Evolutionary conservation across 495 filamentous ascomycete species (phyloP), one percentile per base, ranked within the genome.

Genomic region (Penicillium lagena): DNA sequence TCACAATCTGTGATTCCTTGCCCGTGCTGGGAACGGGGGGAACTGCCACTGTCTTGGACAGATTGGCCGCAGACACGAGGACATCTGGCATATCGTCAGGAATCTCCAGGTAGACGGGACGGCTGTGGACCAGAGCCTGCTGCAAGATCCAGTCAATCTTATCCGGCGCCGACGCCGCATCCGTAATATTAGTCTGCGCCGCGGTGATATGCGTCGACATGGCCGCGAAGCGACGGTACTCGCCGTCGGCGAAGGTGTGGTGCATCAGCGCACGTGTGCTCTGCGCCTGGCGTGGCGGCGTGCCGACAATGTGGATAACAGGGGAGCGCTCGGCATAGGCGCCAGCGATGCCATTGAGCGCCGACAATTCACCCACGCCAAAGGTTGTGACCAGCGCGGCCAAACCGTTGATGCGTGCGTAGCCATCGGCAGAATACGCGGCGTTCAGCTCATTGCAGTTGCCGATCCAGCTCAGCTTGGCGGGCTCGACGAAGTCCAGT

Each of bases 391-490:
- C 64, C 37, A 91, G 56, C 2, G 88, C 87, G 9, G 74, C 72
- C 12, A 89, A 74, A 12, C 86, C 85, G 47, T 84, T 85, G 40
- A 86, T 71, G 28, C 87, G 72, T 28, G 85, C 84, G 57, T 90
- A 90, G 9, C 85, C 87, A 65, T 93, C 87, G 9, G 87, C 82
- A 9, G 87, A 86, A 50, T 90, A 90, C 12, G 81, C 84, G n/a
- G 85, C 85, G 59, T 91, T 90, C 40, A 91, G 76, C 57, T 90
- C 86, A 54, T 90, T 90, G 50, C 78, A 80, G 60, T 82, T 89
- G 42, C 87, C 87, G 13, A 89, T 79, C 86, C 87, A 90, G 52
- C 78, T 71, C 8, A 91, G 62, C 4, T 78, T 81, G 35, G 68
- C 60, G 31, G 78, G 77, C 17, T 73, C 71, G 32, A 89, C 54